phyloP scores from a whole-genome alignment of 1,139 yeast genomes.

The Pichia sp. region DNA sequence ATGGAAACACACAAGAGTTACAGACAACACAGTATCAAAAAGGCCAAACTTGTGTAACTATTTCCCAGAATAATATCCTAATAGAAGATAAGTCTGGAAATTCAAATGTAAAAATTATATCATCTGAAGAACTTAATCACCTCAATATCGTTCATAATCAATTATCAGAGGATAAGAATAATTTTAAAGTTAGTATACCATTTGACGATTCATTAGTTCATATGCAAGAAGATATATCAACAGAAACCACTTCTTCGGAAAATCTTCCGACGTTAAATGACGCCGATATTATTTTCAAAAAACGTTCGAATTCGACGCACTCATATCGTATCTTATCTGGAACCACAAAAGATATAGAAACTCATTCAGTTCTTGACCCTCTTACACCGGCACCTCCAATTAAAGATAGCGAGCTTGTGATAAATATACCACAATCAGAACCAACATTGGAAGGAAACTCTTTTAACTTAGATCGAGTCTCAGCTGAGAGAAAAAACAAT shows the following conservation, averaged over 20 bases:
- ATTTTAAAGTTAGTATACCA: constrained; percentile 9
- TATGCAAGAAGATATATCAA: constrained; percentile 7
- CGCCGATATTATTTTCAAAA: not conserved
- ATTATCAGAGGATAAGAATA: constrained; percentile 5
- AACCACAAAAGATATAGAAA: not conserved
- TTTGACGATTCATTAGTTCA: constrained; percentile 5
- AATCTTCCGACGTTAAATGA: not conserved
- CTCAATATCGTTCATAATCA: constrained; percentile 1
- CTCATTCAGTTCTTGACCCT: constrained; percentile 7
- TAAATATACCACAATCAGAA: constrained; percentile 7
- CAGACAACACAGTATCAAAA: not conserved
- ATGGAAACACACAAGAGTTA: not conserved
- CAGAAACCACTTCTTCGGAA: constrained; percentile 9
- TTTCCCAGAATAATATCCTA: not conserved
- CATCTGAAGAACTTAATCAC: not conserved
- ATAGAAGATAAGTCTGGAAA: not conserved
- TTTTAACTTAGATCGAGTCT: not conserved
- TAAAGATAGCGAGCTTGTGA: not conserved
- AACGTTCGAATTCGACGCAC: not conserved
- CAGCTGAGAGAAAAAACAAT: constrained; percentile 3
- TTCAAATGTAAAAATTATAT: not conserved
- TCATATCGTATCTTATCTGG: constrained; percentile 10
- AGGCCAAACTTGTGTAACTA: too few species aligned
- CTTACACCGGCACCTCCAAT: not conserved
- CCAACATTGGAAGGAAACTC: not conserved